These are phyloP conservation scores for Aphanomyces invadans DNA, from an alignment of 352 stramenopile species.

Conservation along the genomic window DNA sequence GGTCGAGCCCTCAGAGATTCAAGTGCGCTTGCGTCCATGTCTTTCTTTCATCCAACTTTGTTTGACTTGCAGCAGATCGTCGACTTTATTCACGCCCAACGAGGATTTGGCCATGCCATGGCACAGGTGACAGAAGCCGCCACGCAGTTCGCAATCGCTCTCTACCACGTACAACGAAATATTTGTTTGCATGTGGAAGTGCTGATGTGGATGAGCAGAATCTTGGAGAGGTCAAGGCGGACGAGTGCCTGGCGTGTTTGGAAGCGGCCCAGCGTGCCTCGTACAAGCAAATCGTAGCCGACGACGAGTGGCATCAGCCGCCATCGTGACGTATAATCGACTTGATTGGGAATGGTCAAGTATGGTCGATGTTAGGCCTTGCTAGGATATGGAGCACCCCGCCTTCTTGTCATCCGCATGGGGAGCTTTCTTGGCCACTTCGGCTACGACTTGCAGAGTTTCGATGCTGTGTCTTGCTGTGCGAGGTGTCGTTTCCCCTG, in stretches of 20 bases:
- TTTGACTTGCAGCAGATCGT: background rate
- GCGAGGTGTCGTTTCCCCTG: background rate
- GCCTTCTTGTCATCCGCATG: background rate
- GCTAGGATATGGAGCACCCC: background rate
- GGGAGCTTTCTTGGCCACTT: conserved; percentile 3
- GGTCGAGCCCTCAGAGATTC: background rate
- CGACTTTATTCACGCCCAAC: background rate
- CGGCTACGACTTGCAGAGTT: conserved; percentile 6
- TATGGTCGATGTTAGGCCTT: too few relatives aligned
- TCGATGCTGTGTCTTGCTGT: background rate
- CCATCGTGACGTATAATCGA: background rate
- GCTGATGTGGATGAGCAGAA: background rate
- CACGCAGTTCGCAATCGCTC: background rate
- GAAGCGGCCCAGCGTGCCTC: background rate
- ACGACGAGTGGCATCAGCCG: conserved; percentile 3
- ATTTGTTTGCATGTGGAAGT: too few relatives aligned
- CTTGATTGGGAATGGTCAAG: background rate
- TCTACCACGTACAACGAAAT: conserved; percentile 7
- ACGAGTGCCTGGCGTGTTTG: background rate
- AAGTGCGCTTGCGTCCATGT: background rate
- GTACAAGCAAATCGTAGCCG: conserved; percentile 6
- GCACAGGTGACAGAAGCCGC: background rate
- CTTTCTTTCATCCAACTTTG: background rate
- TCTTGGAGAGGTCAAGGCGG: background rate
- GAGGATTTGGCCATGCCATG: conserved; percentile 8